Base-by-base conservation (phyloP, 306 rosid genomes). In the Casuarina cunninghamiana region DNA sequence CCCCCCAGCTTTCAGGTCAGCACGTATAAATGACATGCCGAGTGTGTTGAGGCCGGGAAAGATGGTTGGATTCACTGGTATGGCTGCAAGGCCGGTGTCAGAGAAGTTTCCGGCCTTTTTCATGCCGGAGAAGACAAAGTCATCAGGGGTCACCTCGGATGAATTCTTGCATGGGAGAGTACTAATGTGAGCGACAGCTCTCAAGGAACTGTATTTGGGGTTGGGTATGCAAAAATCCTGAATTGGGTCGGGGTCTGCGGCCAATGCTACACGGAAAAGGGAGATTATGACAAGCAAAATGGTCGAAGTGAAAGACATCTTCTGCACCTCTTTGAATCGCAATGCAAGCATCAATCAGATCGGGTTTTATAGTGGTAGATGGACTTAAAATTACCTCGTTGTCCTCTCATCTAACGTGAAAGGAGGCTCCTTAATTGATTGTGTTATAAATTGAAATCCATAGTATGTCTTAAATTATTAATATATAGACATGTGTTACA, bases 211-310 rank as follows among this genome's bases (percentile, higher is more conserved):
- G 37, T 73, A 81, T 63, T 10, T 88, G 42, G 88, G 88, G 82
- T 88, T 85, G 70, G 95, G 92, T 72, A 92, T 83, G 97, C 98
- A 95, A 46, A 86, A 92, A 78, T 95, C 98, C 81, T 95, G 98
- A 19, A 95, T 55, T 45, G 98, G 96, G 75, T 95, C 98, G 50
- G 98, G 98, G 69, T 95, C 98, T 6, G 98, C 86, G 66, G 97
- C 93, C 19, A 82, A 53, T 80, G 81, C 67, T 66, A 53, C 66
- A 35, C 73, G 68, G 60, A 58, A 79, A 58, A 89, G 79, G 76
- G 79, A 63, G 70, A 84, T 72, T 48, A 85, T 70, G 2, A 77
- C 71, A 44, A 81, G 57, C 49, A 80, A 61, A 61, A 85, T 68
- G 76, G 78, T 57, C n/a, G 77, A 78, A 58, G 41, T 32, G 57